Evolutionary conservation across 1,284 basidiomycete genomes (phyloP), one percentile per base, ranked within the genome.

Genomic region (Pascua sp.): DNA sequence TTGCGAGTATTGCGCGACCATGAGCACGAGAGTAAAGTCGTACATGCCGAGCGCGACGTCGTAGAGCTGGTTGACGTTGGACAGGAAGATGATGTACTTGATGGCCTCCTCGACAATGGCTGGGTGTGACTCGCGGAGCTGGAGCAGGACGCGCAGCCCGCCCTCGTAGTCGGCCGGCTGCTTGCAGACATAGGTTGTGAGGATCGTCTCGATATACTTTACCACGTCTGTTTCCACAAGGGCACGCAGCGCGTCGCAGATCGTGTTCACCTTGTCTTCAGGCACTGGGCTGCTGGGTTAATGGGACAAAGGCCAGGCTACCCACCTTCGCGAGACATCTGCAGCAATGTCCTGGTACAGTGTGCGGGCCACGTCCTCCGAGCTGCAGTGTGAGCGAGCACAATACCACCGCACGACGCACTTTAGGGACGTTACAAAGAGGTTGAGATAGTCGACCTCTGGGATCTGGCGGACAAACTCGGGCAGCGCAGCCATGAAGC

Each of bases 31-130:
- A 18, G 89, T 86, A 77, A 98, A 97, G 76, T 99, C 92, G 76
- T 99, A 99, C 92, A 98, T 98, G 24, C 96, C 95, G 24, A 99
- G 82, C 1, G 96, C 96, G 7, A 90, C 89, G 71, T 98, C 87
- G 78, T 94, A 98, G 3, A 98, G 82, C 61, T 83, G 84, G 67
- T 98, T 87, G 0, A 93, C 91, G 69, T 98, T 92, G 15, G 92
- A 91, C 38, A 99, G 83, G 82, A 98, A 99, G 73, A 99, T 96
- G 74, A 98, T 89, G 70, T 98, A 99, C 74, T 95, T 97, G 68
- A 98, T 89, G 2, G 95, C 95, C 56, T 97, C 93, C 70, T 98
- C 92, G 5, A 96, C 90, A 1, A 91, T 78, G 42, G 85, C 82
- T 0, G 87, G 84, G 62, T 90, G 83, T 10, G 80, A 81, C 32